A percentile compares a stretch with the other conserved stretches of the same genome.
These are phyloP conservation scores for Lasiosphaeria miniovina DNA, from an alignment of 495 filamentous ascomycete species.

Conservation along the genomic window DNA sequence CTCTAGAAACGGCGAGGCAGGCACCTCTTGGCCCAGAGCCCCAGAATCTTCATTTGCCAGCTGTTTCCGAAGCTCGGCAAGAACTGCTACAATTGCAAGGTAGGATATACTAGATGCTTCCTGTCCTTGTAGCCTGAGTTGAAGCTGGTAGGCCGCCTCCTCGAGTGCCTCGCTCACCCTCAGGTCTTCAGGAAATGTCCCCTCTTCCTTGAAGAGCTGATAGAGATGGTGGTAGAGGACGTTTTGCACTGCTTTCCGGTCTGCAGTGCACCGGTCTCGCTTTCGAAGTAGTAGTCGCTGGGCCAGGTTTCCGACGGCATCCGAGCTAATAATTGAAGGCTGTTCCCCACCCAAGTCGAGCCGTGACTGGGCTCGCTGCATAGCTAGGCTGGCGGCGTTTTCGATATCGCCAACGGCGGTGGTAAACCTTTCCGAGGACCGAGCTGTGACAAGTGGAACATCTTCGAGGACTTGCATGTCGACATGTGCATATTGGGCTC, in stretches of 20 bases:
- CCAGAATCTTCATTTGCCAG: background rate
- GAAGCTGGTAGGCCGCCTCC: conserved; percentile 25
- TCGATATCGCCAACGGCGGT: background rate
- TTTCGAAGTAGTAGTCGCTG: too few species aligned
- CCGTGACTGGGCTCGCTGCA: too few species aligned
- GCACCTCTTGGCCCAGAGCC: too few species aligned
- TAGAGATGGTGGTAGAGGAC: conserved; percentile 2
- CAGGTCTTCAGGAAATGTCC: background rate
- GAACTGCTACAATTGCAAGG: conserved; percentile 11
- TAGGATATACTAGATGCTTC: conserved; percentile 12
- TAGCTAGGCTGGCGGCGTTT: too few species aligned
- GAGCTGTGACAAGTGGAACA: background rate
- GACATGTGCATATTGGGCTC: background rate
- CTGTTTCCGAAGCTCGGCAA: conserved; percentile 1
- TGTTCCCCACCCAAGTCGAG: too few species aligned
- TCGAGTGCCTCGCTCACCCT: conserved; percentile 7
- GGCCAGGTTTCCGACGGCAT: too few species aligned
- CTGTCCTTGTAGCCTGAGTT: conserved; percentile 10
- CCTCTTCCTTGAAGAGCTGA: background rate
- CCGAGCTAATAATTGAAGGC: too few species aligned
- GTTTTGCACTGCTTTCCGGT: too few species aligned
- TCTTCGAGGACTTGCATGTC: background rate
- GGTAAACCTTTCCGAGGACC: background rate
- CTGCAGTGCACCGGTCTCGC: too few species aligned
- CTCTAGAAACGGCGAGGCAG: too few species aligned